Evolutionary conservation across 2,329 filamentous ascomycete genomes (phyloP), one percentile per base, ranked within the genome.

Genomic region (Penicillium fuscoglaucum): DNA sequence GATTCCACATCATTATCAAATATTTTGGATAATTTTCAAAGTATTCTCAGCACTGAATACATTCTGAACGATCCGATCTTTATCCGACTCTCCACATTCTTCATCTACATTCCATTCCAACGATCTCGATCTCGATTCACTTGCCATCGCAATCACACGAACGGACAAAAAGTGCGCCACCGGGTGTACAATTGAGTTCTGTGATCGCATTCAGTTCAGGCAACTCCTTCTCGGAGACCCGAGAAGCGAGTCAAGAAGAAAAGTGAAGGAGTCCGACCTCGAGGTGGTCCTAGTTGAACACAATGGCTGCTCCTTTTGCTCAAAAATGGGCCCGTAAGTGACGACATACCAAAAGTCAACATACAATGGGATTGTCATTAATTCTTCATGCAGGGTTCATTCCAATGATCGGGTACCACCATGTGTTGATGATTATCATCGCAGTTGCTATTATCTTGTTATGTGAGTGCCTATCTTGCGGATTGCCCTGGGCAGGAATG

Each of bases 371-470:
- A 52, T 39, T 35, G 10, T 10, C 5, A 35, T 65, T 68, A 53
- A 66, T 57, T 53, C 12, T 44, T 19, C 15, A 45, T 37, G 7
- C 15, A 84, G 82, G 83, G 69, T 78, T 87, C 69, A 78, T 87
- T 74, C 83, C 84, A 59, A 81, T 85, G 73, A 78, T 88, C 64
- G 85, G 85, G 61, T 88, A 87, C 86, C 86, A 88, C 72, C 86
- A 99, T 86, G 89, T 98, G 65, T 85, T 99, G 76, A 99, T 99
- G 95, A 91, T 99, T 69, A 80, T 99, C 66, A 96, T 99, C 72
- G 93, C 90, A 56, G 81, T 97, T 59, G 86, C 93, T 46, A 96
- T 99, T 71, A 96, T 99, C 76, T 82, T 99, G 73, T 83, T 99
- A 66, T 98, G 93, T 96, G 82, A 80, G 91, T 84, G 55, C 51